Evolutionary conservation across 305 asterid species (phyloP).

Genomic region (Caryopteris hybrid): DNA sequence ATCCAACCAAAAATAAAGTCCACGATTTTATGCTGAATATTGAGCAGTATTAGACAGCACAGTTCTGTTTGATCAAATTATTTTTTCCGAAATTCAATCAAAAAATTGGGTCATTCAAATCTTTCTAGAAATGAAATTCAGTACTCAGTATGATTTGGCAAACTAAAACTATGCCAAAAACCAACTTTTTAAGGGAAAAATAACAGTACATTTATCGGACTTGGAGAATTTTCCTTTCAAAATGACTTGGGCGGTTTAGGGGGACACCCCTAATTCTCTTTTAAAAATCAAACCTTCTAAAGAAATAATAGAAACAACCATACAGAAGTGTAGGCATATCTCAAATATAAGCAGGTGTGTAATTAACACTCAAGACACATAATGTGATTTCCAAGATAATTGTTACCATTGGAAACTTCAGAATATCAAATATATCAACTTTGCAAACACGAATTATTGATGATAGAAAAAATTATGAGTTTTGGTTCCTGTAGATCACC

Average conservation of each 20-base stretch:
- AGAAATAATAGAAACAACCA: neutral
- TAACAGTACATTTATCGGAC: neutral
- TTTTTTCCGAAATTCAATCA: neutral
- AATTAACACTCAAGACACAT: neutral
- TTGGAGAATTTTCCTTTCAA: neutral
- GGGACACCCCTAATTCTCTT: neutral
- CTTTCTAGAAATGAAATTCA: neutral
- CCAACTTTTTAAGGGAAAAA: neutral
- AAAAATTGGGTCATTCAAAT: neutral
- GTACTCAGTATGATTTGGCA: neutral
- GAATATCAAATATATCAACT: neutral
- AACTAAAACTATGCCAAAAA: neutral
- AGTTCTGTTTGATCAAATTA: neutral
- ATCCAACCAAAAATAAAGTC: neutral
- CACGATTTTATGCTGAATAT: neutral
- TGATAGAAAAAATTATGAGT: neutral
- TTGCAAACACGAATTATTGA: neutral
- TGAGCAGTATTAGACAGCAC: neutral
- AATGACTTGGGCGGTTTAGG: neutral
- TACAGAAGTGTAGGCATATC: slow-evolving; percentile 9
- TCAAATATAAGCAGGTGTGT: slow-evolving; percentile 2
- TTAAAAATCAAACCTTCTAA: neutral
- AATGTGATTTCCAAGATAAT: neutral
- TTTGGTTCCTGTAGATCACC: slow-evolving; percentile 9
- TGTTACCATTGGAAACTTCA: neutral